These are phyloP conservation scores for Amanita jacksonii DNA, from an alignment of 768 basidiomycete genomes.

Conservation along the genomic window DNA sequence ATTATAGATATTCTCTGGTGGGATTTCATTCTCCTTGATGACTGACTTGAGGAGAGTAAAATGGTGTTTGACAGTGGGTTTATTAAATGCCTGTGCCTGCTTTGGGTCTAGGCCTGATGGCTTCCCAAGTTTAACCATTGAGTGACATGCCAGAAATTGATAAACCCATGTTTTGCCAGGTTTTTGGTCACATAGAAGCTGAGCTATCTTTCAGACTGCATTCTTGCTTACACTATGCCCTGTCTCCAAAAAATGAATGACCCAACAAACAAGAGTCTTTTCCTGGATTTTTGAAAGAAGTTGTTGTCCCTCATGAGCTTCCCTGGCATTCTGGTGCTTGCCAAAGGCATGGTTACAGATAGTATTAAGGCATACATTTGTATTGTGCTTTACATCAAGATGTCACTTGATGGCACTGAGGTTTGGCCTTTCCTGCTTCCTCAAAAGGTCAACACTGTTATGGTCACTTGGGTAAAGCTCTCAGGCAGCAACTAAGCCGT, in stretches of 20 bases:
- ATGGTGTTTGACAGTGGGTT: too few relatives aligned
- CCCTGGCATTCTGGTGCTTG: conserved; percentile 5
- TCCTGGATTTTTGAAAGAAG: conserved; percentile 1
- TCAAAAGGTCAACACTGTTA: background rate
- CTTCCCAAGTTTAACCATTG: too few relatives aligned
- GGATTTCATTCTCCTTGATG: too few relatives aligned
- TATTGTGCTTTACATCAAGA: conserved; percentile 2
- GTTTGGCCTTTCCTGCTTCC: background rate
- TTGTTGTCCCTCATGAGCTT: conserved; percentile 1
- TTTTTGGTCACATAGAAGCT: background rate
- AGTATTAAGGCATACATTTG: background rate
- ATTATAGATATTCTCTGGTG: too few relatives aligned
- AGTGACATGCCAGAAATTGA: too few relatives aligned
- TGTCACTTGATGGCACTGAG: conserved; percentile 1
- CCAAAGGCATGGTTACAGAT: conserved; percentile 1
- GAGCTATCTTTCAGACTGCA: background rate
- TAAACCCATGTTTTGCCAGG: too few relatives aligned
- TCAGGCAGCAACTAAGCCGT: too few relatives aligned
- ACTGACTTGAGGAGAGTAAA: too few relatives aligned
- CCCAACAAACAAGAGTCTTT: background rate
- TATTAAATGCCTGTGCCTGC: too few relatives aligned
- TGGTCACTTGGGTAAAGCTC: too few relatives aligned
- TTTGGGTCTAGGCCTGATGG: too few relatives aligned
- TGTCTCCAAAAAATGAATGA: conserved; percentile 3
- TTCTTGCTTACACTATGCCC: background rate